These are phyloP conservation scores for Peziza echinospora DNA, from an alignment of 495 filamentous ascomycete genomes.

Conservation along the genomic window DNA sequence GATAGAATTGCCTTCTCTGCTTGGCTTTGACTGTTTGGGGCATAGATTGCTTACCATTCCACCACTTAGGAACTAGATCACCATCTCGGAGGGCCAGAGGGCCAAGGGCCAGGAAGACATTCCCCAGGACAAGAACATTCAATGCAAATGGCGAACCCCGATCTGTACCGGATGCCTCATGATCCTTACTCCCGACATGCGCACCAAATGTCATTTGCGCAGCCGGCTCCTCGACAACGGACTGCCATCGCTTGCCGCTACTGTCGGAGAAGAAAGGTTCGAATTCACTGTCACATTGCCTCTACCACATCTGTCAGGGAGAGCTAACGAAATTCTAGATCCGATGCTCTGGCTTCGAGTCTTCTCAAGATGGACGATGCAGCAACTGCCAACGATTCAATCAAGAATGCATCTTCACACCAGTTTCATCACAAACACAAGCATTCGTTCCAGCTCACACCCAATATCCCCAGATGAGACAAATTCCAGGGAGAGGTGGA, in stretches of 20 bases:
- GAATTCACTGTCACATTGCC: slow-evolving; percentile 10
- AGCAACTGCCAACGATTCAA: slow-evolving; percentile 61
- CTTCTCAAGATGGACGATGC: slow-evolving; percentile 54
- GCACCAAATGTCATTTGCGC: slow-evolving; percentile 13
- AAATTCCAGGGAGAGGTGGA: slow-evolving; percentile 25
- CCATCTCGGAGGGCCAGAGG: too few relatives aligned
- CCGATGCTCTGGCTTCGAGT: slow-evolving; percentile 66
- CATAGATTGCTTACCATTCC: too few relatives aligned
- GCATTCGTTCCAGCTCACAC: slow-evolving; percentile 67
- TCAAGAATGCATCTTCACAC: slow-evolving; percentile 72
- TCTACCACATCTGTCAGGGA: too few relatives aligned
- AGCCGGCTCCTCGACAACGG: slow-evolving; percentile 51
- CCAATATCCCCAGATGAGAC: slow-evolving; percentile 38
- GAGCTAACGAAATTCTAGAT: too few relatives aligned
- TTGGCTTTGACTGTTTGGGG: too few relatives aligned
- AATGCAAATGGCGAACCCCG: background rate
- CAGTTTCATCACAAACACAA: slow-evolving; percentile 61
- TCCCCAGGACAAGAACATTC: too few relatives aligned
- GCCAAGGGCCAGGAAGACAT: too few relatives aligned
- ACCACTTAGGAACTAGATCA: too few relatives aligned
- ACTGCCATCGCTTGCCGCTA: slow-evolving; percentile 75
- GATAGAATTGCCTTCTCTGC: too few relatives aligned
- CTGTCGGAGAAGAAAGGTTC: slow-evolving; percentile 61
- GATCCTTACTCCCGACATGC: background rate
- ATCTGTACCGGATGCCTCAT: background rate